Percentiles rank a stretch among this genome's conserved stretches.
Evolutionary conservation across 1,284 basidiomycete species (phyloP).

Genomic region (Papiliotrema laurentii): DNA sequence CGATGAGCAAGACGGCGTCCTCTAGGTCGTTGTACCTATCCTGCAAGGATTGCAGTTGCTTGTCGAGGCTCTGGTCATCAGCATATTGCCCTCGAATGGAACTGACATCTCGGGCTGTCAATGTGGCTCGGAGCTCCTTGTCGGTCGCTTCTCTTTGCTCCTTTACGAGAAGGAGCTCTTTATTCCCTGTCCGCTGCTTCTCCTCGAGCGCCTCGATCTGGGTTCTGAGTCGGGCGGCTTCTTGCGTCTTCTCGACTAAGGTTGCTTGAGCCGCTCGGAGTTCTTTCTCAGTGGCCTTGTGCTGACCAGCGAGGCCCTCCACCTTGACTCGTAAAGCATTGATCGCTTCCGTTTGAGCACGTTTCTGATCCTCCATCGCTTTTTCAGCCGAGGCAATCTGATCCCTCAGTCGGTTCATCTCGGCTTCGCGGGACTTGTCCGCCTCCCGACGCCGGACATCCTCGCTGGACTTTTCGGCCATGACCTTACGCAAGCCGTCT

Average conservation of each 20-base stretch:
- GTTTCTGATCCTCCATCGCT: slow-evolving; percentile 34
- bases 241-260: slow-evolving; percentile 54
- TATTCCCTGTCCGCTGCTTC: slow-evolving; percentile 63
- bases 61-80: slow-evolving; percentile 61
- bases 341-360: slow-evolving; percentile 31
- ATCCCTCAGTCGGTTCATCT: slow-evolving; percentile 68
- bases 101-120: slow-evolving; percentile 67
- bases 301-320: slow-evolving; percentile 51
- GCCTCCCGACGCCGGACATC: slow-evolving; percentile 77
- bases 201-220: slow-evolving; percentile 64
- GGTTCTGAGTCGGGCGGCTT: slow-evolving; percentile 53
- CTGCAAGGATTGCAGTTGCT: slow-evolving; percentile 61
- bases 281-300: slow-evolving; percentile 52
- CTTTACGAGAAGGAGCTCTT: slow-evolving; percentile 67
- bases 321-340: slow-evolving; percentile 47
- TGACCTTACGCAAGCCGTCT: slow-evolving; percentile 73
- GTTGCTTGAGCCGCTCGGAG: slow-evolving; percentile 57
- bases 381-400: slow-evolving; percentile 53
- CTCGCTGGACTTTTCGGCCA: slow-evolving; percentile 81
- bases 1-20: slow-evolving; percentile 75
- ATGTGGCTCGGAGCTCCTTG: slow-evolving; percentile 59
- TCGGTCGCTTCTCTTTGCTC: slow-evolving; percentile 70
- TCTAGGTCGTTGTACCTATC: slow-evolving; percentile 77
- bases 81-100: not conserved
- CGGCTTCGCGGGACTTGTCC: slow-evolving; percentile 81